These are phyloP conservation scores for Arthroderma sp. DNA, from an alignment of 2,329 filamentous ascomycete genomes.

Conservation along the genomic window DNA sequence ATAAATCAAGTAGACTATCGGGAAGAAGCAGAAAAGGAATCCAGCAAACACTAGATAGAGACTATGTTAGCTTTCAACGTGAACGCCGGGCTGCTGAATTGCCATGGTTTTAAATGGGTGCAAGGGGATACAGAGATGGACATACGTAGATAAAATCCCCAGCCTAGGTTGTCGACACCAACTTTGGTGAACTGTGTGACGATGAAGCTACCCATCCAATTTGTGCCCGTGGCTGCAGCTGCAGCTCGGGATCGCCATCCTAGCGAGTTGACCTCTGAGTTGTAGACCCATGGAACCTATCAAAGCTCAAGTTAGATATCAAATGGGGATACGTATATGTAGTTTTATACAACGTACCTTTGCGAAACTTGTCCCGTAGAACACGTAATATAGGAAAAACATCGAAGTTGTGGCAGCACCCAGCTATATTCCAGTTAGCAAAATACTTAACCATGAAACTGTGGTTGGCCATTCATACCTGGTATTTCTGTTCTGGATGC, in stretches of 20 bases:
- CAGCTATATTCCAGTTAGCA: slow-evolving; percentile 2
- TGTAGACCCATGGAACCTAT: slow-evolving; percentile 11
- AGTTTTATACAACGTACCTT: not conserved
- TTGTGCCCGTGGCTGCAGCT: slow-evolving; percentile 14
- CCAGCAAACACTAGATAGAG: slow-evolving; percentile 20
- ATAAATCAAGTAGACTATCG: slow-evolving; percentile 34
- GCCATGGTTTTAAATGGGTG: no score
- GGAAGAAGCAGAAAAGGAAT: slow-evolving; percentile 26
- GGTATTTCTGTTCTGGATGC: slow-evolving; percentile 5
- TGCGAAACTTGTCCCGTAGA: slow-evolving; percentile 10
- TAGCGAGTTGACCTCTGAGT: slow-evolving; percentile 12
- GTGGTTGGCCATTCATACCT: not conserved
- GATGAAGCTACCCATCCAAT: slow-evolving; percentile 18
- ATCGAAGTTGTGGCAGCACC: slow-evolving; percentile 5
- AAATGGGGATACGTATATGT: no score
- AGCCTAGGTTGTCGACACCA: slow-evolving; percentile 15
- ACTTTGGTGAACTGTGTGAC: slow-evolving; percentile 15
- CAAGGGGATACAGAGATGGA: no score
- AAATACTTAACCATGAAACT: not conserved
- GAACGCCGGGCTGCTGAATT: no score
- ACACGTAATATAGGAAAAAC: slow-evolving; percentile 11
- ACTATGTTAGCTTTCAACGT: no score
- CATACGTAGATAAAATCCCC: slow-evolving; percentile 24
- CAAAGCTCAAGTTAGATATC: no score
- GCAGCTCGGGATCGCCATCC: slow-evolving; percentile 11